phyloP scores from a whole-genome alignment of 495 filamentous ascomycete species.

The Aspergillus avenaceus region DNA sequence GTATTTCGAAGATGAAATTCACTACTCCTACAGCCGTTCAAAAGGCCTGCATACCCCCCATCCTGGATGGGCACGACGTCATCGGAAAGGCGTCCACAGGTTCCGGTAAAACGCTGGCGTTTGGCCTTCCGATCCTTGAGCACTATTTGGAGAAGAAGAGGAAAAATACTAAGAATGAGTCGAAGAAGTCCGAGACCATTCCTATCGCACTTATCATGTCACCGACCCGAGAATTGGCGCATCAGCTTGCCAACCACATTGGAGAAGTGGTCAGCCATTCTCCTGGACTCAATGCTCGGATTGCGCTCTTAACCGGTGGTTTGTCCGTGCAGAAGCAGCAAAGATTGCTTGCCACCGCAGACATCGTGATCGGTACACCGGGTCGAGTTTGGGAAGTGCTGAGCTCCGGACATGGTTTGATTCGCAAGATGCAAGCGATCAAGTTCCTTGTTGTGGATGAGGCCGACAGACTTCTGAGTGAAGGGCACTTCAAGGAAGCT shows the following conservation, averaged over 20 bases:
- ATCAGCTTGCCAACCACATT: slow-evolving; percentile 82
- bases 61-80: slow-evolving; percentile 81
- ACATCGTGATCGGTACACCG: slow-evolving; percentile 89
- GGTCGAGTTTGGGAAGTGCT: slow-evolving; percentile 93
- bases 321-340: slow-evolving; percentile 91
- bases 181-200: slow-evolving; percentile 21
- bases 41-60: slow-evolving; percentile 68
- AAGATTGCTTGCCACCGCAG: slow-evolving; percentile 66
- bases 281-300: slow-evolving; percentile 55
- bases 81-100: slow-evolving; percentile 95
- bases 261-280: slow-evolving; percentile 59
- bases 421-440: slow-evolving; percentile 61
- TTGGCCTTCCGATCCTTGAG: slow-evolving; percentile 57
- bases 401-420: slow-evolving; percentile 57
- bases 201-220: slow-evolving; percentile 88
- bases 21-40: slow-evolving; percentile 78
- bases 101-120: slow-evolving; percentile 97
- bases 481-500: slow-evolving; percentile 92
- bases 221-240: slow-evolving; percentile 88
- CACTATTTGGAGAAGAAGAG: slow-evolving; percentile 37
- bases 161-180: slow-evolving; percentile 14
- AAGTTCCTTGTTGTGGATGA: slow-evolving; percentile 89
- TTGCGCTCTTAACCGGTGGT: slow-evolving; percentile 84
- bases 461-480: slow-evolving; percentile 85
- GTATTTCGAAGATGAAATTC: slow-evolving; percentile 77